These are phyloP conservation scores for Cyberlindnera americana DNA, from an alignment of 805 yeast genomes.

Conservation along the genomic window DNA sequence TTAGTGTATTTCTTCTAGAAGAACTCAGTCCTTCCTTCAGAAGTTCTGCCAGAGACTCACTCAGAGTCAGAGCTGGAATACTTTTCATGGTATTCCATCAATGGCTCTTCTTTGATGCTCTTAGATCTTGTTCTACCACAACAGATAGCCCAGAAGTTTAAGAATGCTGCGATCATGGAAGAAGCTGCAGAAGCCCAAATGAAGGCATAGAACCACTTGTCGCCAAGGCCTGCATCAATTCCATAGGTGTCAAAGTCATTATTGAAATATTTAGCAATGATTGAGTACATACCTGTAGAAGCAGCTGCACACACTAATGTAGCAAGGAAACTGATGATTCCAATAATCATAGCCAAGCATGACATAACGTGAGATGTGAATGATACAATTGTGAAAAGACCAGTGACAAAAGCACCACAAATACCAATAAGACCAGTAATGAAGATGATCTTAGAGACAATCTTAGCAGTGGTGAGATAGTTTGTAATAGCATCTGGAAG, in stretches of 20 bases:
- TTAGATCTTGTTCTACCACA: conserved; percentile 31
- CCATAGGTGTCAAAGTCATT: conserved; percentile 48
- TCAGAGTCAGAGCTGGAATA: conserved; percentile 3
- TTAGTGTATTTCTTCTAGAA: too few relatives aligned
- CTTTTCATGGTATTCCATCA: conserved; percentile 23
- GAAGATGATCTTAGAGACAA: conserved; percentile 56
- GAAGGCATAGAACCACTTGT: conserved; percentile 47
- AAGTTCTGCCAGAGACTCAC: conserved; percentile 5
- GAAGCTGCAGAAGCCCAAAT: conserved; percentile 63
- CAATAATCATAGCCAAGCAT: conserved; percentile 41
- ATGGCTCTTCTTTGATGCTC: conserved; percentile 13
- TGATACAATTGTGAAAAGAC: conserved; percentile 43
- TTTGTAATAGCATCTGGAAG: conserved; percentile 53
- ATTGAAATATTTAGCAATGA: conserved; percentile 50
- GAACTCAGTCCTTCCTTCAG: too few relatives aligned
- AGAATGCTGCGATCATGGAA: conserved; percentile 36
- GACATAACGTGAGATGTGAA: conserved; percentile 45
- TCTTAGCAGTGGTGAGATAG: conserved; percentile 42
- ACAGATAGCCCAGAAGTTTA: conserved; percentile 35
- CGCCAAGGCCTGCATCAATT: conserved; percentile 47
- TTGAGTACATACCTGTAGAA: conserved; percentile 58
- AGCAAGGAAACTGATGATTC: conserved; percentile 38
- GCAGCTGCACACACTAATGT: conserved; percentile 47
- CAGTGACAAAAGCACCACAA: conserved; percentile 37
- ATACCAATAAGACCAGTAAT: conserved; percentile 49